Evolutionary conservation across 768 basidiomycete species (phyloP).

Genomic region (Tricholoma sp.): DNA sequence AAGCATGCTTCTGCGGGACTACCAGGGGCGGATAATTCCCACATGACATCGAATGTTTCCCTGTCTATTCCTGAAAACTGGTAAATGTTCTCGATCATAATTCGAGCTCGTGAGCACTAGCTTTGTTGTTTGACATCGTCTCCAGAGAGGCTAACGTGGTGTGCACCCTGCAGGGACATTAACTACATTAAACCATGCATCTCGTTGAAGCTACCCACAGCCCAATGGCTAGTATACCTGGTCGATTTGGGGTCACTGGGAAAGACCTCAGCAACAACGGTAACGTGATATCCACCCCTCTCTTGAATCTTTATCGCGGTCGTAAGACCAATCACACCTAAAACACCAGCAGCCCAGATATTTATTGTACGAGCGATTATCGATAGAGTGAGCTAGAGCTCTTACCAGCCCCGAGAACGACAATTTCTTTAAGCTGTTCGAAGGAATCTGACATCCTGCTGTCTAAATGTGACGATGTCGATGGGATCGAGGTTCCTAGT

Average conservation of each 20-base stretch:
- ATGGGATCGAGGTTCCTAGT: no score
- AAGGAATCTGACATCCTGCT: conserved; percentile 3
- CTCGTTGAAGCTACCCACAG: conserved; percentile 37
- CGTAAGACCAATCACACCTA: conserved; percentile 73
- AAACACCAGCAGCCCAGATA: not conserved
- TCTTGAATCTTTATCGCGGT: conserved; percentile 69
- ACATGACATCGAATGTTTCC: conserved; percentile 69
- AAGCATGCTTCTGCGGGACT: conserved; percentile 55
- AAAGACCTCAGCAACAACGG: conserved; percentile 62
- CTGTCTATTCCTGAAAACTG: conserved; percentile 49
- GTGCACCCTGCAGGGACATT: conserved; percentile 55
- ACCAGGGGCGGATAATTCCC: conserved; percentile 59
- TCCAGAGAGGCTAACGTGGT: conserved; percentile 60
- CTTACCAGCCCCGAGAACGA: conserved; percentile 31
- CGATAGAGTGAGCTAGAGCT: not conserved
- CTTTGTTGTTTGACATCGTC: conserved; percentile 47
- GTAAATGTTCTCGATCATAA: not conserved
- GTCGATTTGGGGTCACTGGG: conserved; percentile 66
- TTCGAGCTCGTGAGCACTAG: conserved; percentile 15
- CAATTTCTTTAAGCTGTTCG: conserved; percentile 16
- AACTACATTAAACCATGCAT: not conserved
- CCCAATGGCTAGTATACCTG: conserved; percentile 78
- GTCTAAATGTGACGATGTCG: not conserved
- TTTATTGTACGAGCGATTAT: not conserved
- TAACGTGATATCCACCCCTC: conserved; percentile 54